phyloP scores from a whole-genome alignment of 2,329 filamentous ascomycete species.

The Penicillium hordei region DNA sequence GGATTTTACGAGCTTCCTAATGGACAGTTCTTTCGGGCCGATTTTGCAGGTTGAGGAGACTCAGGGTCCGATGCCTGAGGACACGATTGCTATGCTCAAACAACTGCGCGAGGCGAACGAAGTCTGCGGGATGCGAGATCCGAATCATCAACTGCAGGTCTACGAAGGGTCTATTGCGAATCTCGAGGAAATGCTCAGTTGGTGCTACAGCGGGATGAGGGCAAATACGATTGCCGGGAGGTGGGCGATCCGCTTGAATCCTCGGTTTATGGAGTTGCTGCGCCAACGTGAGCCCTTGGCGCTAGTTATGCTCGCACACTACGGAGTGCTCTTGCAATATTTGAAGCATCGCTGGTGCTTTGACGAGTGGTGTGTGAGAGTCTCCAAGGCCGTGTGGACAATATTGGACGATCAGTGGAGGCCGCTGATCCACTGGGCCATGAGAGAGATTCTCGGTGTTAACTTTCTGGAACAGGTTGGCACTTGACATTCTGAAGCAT shows the following conservation, averaged over 20 bases:
- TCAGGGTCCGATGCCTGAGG: conserved; percentile 22
- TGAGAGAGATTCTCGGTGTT: conserved; percentile 32
- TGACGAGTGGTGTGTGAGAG: conserved; percentile 63
- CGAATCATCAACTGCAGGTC: conserved; percentile 25
- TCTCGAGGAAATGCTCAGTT: conserved; percentile 29
- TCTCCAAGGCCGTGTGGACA: conserved; percentile 60
- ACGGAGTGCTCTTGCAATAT: conserved; percentile 60
- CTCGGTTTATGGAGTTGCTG: conserved; percentile 38
- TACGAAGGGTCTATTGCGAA: conserved; percentile 30
- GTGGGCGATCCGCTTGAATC: conserved; percentile 40
- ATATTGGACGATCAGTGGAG: conserved; percentile 35
- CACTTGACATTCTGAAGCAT: neutral
- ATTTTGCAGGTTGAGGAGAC: conserved; percentile 29
- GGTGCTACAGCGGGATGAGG: conserved; percentile 47
- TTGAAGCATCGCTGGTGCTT: conserved; percentile 66
- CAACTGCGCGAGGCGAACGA: conserved; percentile 32
- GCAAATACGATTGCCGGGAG: conserved; percentile 49
- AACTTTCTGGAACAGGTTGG: conserved; percentile 19
- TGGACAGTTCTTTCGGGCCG: conserved; percentile 28
- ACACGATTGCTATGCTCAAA: conserved; percentile 20
- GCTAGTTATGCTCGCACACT: conserved; percentile 61
- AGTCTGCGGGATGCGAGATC: conserved; percentile 18
- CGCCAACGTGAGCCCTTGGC: conserved; percentile 40
- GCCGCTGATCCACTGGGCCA: conserved; percentile 31
- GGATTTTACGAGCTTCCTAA: conserved; percentile 25